These are phyloP conservation scores for Hapsidospora chrysogenum DNA, from an alignment of 495 filamentous ascomycete genomes.

Conservation along the genomic window DNA sequence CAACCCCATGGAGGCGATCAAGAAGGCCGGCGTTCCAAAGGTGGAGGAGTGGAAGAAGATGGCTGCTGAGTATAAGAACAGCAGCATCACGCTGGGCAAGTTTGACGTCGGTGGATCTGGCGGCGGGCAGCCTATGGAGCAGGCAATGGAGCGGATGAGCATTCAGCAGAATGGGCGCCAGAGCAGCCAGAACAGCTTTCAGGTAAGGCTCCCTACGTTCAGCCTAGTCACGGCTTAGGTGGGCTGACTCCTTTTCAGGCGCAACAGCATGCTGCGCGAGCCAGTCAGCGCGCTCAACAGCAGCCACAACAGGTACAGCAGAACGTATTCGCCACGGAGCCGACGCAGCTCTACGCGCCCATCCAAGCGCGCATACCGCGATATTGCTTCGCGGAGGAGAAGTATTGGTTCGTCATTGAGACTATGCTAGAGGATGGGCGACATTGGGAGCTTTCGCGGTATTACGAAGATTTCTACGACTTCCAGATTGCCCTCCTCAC, in stretches of 20 bases:
- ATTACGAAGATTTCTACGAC: constrained; percentile 98
- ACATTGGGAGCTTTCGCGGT: constrained; percentile 81
- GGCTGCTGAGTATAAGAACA: constrained; percentile 98
- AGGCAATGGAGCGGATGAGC: constrained; percentile 70
- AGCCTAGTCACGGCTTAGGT: too few species aligned
- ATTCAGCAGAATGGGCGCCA: constrained; percentile 24
- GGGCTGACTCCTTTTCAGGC: too few species aligned
- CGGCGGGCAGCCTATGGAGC: constrained; percentile 34
- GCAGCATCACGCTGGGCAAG: constrained; percentile 87
- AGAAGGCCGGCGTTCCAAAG: constrained; percentile 80
- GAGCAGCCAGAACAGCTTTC: background rate
- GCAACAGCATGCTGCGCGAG: background rate
- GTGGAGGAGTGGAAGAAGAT: constrained; percentile 99
- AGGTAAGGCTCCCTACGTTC: background rate
- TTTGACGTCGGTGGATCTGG: constrained; percentile 42
- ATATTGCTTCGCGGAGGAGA: constrained; percentile 93
- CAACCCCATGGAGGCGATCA: constrained; percentile 76
- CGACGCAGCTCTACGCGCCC: constrained; percentile 27
- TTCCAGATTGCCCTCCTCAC: constrained; percentile 92
- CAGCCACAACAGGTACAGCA: constrained; percentile 8
- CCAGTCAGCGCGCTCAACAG: background rate
- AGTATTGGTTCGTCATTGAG: constrained; percentile 97
- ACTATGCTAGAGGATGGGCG: constrained; percentile 79
- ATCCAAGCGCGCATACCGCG: constrained; percentile 73
- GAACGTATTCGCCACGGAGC: constrained; percentile 17